A percentile compares a stretch with the other conserved stretches of the same genome.
Evolutionary conservation across 768 basidiomycete genomes (phyloP).

Genomic region (Termitomyces sp.): DNA sequence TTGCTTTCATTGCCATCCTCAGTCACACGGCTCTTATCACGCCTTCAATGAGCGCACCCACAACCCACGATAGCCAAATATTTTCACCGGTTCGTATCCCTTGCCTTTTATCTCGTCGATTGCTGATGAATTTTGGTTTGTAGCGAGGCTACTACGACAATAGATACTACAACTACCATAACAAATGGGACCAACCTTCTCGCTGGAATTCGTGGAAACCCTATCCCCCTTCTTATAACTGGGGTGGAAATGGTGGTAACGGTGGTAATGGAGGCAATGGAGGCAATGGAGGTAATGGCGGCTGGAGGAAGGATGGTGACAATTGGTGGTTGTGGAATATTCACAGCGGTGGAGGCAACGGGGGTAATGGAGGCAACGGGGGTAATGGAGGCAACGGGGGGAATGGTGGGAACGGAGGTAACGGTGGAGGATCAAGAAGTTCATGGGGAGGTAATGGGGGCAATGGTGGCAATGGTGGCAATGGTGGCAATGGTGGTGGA

Average conservation of each 20-base stretch:
- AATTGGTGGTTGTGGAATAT: neutral
- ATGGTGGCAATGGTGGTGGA: neutral
- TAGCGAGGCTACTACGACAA: neutral
- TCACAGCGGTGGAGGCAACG: neutral
- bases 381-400: constrained; percentile 3
- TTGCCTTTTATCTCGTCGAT: neutral
- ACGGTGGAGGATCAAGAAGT: neutral
- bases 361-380: constrained; percentile 1
- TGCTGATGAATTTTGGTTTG: neutral
- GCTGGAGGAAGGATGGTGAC: neutral
- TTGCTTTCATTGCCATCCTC: neutral
- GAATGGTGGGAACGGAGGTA: neutral
- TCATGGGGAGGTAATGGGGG: neutral
- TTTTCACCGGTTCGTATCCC: neutral
- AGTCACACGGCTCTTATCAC: neutral
- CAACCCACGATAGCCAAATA: neutral
- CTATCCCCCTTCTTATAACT: neutral
- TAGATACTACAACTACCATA: neutral
- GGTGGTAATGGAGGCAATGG: neutral
- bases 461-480: neutral
- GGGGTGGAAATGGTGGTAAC: neutral
- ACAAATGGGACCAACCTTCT: neutral
- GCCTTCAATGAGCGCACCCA: neutral
- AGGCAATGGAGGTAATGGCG: neutral
- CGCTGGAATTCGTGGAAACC: neutral